These are phyloP conservation scores for Penicillium pancosmium DNA, from an alignment of 495 filamentous ascomycete genomes.

Conservation along the genomic window DNA sequence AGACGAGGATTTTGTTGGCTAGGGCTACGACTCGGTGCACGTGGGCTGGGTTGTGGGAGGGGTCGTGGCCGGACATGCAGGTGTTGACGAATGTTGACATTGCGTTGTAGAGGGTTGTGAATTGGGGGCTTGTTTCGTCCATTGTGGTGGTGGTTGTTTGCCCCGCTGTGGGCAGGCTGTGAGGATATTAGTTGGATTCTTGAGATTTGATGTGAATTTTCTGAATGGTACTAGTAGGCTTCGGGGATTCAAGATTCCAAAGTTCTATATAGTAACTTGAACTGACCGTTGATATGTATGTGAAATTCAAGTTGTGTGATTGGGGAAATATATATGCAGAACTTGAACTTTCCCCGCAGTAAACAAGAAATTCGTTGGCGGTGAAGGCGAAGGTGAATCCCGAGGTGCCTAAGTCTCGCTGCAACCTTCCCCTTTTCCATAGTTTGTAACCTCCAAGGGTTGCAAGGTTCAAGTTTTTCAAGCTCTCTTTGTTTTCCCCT, in stretches of 20 bases:
- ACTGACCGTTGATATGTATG: too few species aligned
- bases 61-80: conserved; percentile 83
- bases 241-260: too few species aligned
- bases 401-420: neutral
- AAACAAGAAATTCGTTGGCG: too few species aligned
- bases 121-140: conserved; percentile 21
- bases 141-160: conserved; percentile 7
- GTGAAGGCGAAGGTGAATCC: too few species aligned
- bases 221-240: too few species aligned
- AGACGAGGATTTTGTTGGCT: conserved; percentile 59
- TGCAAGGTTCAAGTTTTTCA: neutral
- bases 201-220: too few species aligned
- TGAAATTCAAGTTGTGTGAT: too few species aligned
- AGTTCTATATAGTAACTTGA: neutral
- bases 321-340: too few species aligned
- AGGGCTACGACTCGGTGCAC: conserved; percentile 77
- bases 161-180: neutral
- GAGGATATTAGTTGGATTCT: neutral
- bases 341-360: too few species aligned
- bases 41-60: conserved; percentile 83
- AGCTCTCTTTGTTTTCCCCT: neutral
- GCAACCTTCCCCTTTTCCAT: neutral
- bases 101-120: conserved; percentile 43
- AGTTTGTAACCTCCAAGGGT: neutral
- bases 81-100: conserved; percentile 60